Base-by-base conservation (phyloP, 2,329 filamentous ascomycete genomes). In the Fusarium verrucosum region DNA sequence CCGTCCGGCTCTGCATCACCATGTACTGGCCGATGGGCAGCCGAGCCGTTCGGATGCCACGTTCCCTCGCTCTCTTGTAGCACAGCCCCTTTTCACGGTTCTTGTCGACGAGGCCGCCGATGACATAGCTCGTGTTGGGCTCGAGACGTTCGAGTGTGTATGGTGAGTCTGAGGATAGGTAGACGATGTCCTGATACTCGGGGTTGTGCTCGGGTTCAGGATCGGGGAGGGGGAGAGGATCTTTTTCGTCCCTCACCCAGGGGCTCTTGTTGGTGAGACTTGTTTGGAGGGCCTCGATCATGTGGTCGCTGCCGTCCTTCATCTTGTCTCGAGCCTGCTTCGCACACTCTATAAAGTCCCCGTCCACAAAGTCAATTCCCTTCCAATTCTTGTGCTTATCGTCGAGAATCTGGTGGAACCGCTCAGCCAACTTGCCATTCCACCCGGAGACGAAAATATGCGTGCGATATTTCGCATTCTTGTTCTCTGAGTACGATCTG, bases 21-120 rank as follows among this genome's bases (percentile, higher is more conserved):
- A 99, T 89, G 76, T 92, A 98, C 63, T 98, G 89, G n/a, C 93
- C 92, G 70, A 99, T 98, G 0, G 95, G 95, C 52, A 99, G 77
- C 74, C 92, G 94, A 3, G 94, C 95, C 0, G 95, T 98, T 65
- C 90, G 89, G 70, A 99, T 87, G 1, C 91, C 91, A 62, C 84
- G 84, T 51, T 89, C 87, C 50, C 85, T 82, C 0, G 95, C 95
- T 16, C 90, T 85, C 70, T 89, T 90, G 82, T 97, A 93, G 78
- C 95, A 99, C 33, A 99, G 83, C 1, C 92, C 93, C 80, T 99
- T 99, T 78, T 99, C 90, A 40, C 95, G 87, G 77, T 99, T 99
- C 79, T 94, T 94, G 80, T 99, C 95, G 23, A 99, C 95, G 32
- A 99, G 83, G 0, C 94, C 95, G 32, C 95, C 95, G 53, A 99